Evolutionary conservation across 768 basidiomycete genomes (phyloP).

Genomic region (Hypholoma fasciculare): DNA sequence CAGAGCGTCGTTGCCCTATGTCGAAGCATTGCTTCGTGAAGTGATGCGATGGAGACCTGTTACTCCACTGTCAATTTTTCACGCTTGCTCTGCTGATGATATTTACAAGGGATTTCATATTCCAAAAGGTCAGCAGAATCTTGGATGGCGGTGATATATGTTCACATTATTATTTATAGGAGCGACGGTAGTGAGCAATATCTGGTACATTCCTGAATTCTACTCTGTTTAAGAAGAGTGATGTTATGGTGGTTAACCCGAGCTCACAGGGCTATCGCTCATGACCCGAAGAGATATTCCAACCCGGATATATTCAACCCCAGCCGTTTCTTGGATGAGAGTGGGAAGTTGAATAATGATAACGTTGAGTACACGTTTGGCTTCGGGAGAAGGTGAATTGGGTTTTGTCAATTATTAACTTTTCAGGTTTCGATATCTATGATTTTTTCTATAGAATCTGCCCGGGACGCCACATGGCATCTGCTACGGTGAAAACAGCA

Average conservation of each 20-base stretch:
- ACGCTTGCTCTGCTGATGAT: background rate
- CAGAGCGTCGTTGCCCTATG: background rate
- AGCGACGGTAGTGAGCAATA: conserved; percentile 1
- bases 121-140: background rate
- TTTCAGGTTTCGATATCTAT: no score
- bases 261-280: background rate
- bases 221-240: background rate
- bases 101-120: conserved; percentile 4
- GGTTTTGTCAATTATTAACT: background rate
- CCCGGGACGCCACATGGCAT: background rate
- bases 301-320: conserved; percentile 2
- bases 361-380: background rate
- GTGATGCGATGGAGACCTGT: background rate
- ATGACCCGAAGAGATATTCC: background rate
- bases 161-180: background rate
- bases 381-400: conserved; percentile 1
- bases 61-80: background rate
- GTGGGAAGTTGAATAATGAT: background rate
- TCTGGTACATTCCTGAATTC: background rate
- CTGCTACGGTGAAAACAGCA: background rate
- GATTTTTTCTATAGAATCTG: background rate
- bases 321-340: background rate
- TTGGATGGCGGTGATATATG: background rate
- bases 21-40: background rate
- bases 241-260: background rate